These are phyloP conservation scores for Suhomyces tanzawaensis DNA, from an alignment of 805 yeast species.

Conservation along the genomic window DNA sequence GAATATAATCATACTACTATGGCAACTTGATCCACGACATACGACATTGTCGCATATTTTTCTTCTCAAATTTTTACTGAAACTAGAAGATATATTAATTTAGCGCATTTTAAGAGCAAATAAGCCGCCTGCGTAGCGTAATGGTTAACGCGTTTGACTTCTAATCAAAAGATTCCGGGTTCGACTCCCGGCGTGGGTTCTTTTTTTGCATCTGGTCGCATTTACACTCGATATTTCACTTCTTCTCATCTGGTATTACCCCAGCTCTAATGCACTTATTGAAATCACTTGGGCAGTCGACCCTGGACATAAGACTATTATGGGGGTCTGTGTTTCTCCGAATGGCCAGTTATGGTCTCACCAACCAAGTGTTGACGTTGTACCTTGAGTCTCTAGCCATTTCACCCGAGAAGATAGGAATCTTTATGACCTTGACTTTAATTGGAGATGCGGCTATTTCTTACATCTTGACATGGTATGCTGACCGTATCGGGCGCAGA, in stretches of 20 bases:
- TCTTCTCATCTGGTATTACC: neutral
- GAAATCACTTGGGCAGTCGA: slow-evolving; percentile 36
- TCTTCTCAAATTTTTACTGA: too few relatives aligned
- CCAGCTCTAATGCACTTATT: slow-evolving; percentile 29
- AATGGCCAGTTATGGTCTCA: slow-evolving; percentile 71
- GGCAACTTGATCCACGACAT: too few relatives aligned
- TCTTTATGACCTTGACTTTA: slow-evolving; percentile 78
- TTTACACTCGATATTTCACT: neutral
- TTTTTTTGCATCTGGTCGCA: neutral
- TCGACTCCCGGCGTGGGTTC: slow-evolving; percentile 55
- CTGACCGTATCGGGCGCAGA: slow-evolving; percentile 69
- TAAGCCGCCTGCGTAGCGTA: slow-evolving; percentile 54
- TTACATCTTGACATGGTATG: slow-evolving; percentile 70
- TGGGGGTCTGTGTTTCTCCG: slow-evolving; percentile 70
- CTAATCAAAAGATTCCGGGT: slow-evolving; percentile 66
- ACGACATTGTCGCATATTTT: too few relatives aligned
- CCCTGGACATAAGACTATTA: slow-evolving; percentile 57
- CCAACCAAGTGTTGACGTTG: slow-evolving; percentile 74
- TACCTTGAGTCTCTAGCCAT: slow-evolving; percentile 57
- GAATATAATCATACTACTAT: too few relatives aligned
- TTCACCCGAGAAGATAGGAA: slow-evolving; percentile 60
- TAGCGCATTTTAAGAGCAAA: neutral
- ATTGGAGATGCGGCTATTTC: slow-evolving; percentile 77
- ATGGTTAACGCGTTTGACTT: slow-evolving; percentile 68
- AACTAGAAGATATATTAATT: neutral